Base-by-base conservation (phyloP, 495 filamentous ascomycete genomes). In the Rusavskia elegans region DNA sequence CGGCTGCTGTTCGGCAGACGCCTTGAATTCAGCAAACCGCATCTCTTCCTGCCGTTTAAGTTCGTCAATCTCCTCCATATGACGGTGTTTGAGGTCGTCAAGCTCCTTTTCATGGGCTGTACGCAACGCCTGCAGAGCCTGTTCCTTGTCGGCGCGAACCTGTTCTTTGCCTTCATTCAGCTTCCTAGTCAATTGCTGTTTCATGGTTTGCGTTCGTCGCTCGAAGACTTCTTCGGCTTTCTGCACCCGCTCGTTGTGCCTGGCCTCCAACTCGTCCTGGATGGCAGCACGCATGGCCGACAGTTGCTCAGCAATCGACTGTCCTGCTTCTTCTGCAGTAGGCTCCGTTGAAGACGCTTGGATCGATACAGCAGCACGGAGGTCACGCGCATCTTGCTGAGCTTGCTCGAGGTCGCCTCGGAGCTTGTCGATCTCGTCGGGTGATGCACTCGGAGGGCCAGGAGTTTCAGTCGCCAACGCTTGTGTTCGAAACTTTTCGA, bases 131-230 rank as follows among this genome's bases (percentile, higher is more conserved):
- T 71, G 55, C 13, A 67, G 20, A 48, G 57, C 65, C 25, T 63
- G 57, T 8, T 78, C 68, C 55, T 77, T 71, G 51, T 75, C 67
- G 55, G 78, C 68, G 53, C 76, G 77, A 9, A 69, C 59, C 38
- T 66, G 59, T 36, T 69, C 65, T 44, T 65, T 74, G 21, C 77
- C 70, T 53, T 90, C 84, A 5, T 65, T 70, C 6, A 94, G 68
- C 60, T 82, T 86, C 58, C 75, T 80, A 52, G 80, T 84, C 53
- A 86, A 76, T 11, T 74, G 66, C 19, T 73, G 73, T 63, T 86
- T 89, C 75, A 92, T 78, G 60, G 76, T 79, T 8, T 88, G 81
- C 1, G 81, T 75, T 30, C 85, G 76, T 51, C 73, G 69, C 56
- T 84, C 81, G 49, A 84, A 63, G 51, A 77, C 82, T 0, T 80